A percentile compares a stretch with the other conserved stretches of the same genome.
Conservation (phyloP, 257 asterid species). For the Penstemon davidsonii region DNA sequence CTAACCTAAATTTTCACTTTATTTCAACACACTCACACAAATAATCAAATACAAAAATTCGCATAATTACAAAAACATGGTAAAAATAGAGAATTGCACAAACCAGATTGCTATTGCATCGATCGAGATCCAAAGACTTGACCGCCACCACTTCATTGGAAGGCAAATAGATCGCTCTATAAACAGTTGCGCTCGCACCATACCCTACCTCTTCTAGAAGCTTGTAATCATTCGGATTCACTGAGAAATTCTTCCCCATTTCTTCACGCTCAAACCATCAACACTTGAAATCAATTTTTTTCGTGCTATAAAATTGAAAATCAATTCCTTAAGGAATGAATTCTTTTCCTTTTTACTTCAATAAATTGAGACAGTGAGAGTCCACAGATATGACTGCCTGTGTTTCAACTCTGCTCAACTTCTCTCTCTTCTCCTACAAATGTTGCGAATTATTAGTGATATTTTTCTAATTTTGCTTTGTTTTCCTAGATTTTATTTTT, state of each 20-base stretch:
- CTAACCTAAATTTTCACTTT: neutral
- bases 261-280: slow-evolving; percentile 33
- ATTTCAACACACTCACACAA: neutral
- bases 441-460: slow-evolving; percentile 37
- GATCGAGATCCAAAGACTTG: slow-evolving; percentile 99
- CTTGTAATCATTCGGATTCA: slow-evolving; percentile 70
- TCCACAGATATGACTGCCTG: slow-evolving; percentile 39
- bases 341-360: neutral
- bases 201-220: slow-evolving; percentile 89
- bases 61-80: neutral
- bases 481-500: slow-evolving; percentile 2
- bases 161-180: slow-evolving; percentile 87
- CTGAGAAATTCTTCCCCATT: slow-evolving; percentile 64
- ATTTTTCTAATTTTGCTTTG: neutral
- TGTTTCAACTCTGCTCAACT: slow-evolving; percentile 32
- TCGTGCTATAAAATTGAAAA: slow-evolving; percentile 8
- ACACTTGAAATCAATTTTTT: slow-evolving; percentile 25
- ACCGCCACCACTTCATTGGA: slow-evolving; percentile 83
- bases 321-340: neutral
- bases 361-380: slow-evolving; percentile 30
- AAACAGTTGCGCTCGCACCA: slow-evolving; percentile 96
- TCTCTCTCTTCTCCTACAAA: slow-evolving; percentile 23
- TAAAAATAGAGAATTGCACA: slow-evolving; percentile 21
- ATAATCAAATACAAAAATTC: neutral
- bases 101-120: slow-evolving; percentile 97